Base-by-base conservation (phyloP, 345 rosid genomes). In the Jatropha curcas region DNA sequence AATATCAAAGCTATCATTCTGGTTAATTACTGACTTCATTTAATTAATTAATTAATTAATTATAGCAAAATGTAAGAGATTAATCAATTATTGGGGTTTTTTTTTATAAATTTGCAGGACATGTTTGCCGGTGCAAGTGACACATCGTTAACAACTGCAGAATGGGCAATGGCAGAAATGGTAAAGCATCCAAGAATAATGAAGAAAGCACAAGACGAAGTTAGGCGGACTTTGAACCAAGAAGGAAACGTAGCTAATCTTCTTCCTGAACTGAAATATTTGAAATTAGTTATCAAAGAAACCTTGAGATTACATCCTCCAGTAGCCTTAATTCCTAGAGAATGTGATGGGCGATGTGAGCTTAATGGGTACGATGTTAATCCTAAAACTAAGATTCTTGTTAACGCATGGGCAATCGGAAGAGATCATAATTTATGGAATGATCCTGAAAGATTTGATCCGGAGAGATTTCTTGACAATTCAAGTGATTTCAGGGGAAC, bases 291-390 rank as follows among this genome's bases (percentile, higher is more conserved):
- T 25, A 68, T 68, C 16, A 68, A 52, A 52, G 72, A 68, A 55
- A 68, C 72, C 11, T 5, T 68, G 2, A 53, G 72, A 53, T 7
- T 68, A 4, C 72, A 68, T 55, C 62, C 72, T 35, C 72, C 63
- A 3, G 34, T 1, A 4, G 24, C 72, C 13, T 37, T 68, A 7
- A 68, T 55, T 68, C 72, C 63, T 34, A 53, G 72, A 69, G 72
- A 55, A 56, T 34, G 62, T 17, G 16, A 12, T 8, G 50, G 19
- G 35, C 55, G 13, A 1, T 35, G 4, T 24, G 28, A 37, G 11
- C 3, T 68, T 5, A 7, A 55, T 7, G 62, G 72, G 11, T 56
- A 68, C 22, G 48, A 6, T 19, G 55, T 68, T 11, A 0, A 33
- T 22, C 46, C 48, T 0, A 52, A 68, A 52, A 68, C 48, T 4